Evolutionary conservation across 2,329 filamentous ascomycete species (phyloP), one percentile per base, ranked within the genome.

Genomic region (Calonectria pseudoturangicola): DNA sequence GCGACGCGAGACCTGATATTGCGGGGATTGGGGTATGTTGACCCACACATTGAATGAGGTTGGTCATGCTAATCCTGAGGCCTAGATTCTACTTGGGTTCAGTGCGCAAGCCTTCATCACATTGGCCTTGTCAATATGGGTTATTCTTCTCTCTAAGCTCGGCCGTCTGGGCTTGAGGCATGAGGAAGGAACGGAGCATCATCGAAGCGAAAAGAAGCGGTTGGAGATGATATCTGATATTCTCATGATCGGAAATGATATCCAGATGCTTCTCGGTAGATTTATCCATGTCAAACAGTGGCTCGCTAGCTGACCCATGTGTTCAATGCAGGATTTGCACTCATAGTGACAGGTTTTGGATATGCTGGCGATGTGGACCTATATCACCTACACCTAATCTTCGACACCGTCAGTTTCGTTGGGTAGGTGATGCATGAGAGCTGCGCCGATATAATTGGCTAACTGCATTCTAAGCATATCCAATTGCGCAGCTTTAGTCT

Each of bases 191-290:
- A 60, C 54, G 21, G 54, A 60, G 4, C 54, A 41, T 18, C 12
- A 60, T 12, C 33, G 27, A 13, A 60, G 6, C 5, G 33, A 60
- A 60, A 60, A 60, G 33, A 60, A 60, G 54, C 33, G 54, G 27
- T 36, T 60, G 6, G 36, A 60, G 54, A 60, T 60, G 33, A 27
- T 60, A 8, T 60, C 54, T 10, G 54, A 60, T 21, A 60, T 60
- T 27, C 33, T 60, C 21, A 60, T 60, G 33, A 60, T 60, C 6
- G 54, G 54, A 41, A 60, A 60, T 60, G 54, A 60, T 39, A 60
- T 60, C 21, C 54, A 60, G 13, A 27, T 41, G 54, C 3, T 60
- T 8, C 54, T 60, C 18, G 33, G 54, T 60, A 41, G 9, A 12
- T 2, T 6, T 21, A 2, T 18, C 8, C 36, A 39, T 25, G 33